Percentiles rank a stretch among this genome's conserved stretches.
Evolutionary conservation across 2,329 filamentous ascomycete species (phyloP).

Genomic region (Coleophoma cylindrospora): DNA sequence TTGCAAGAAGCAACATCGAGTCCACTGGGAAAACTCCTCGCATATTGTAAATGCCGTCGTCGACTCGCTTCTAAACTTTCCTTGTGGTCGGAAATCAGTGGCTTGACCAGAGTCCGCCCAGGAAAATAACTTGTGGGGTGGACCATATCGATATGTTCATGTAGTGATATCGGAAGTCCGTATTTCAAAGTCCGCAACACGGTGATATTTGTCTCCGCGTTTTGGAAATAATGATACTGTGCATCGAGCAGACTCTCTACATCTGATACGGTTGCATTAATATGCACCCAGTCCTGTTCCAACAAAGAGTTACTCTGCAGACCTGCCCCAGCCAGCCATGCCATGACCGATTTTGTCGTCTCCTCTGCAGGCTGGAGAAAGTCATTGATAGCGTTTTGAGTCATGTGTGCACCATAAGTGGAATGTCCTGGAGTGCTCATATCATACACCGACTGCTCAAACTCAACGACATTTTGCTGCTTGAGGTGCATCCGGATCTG

Average conservation of each 20-base stretch:
- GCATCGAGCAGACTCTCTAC: constrained; percentile 22
- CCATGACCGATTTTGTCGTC: constrained; percentile 29
- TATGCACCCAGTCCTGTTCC: constrained; percentile 45
- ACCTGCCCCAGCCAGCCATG: constrained; percentile 38
- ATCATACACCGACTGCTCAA: constrained; percentile 25
- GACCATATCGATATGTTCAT: constrained; percentile 32
- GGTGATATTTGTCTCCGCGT: constrained; percentile 36
- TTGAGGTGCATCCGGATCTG: constrained; percentile 21
- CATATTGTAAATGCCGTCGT: background rate
- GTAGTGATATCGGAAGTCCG: constrained; percentile 29
- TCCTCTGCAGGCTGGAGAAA: constrained; percentile 35
- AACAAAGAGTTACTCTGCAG: constrained; percentile 34
- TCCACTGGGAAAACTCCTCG: constrained; percentile 2
- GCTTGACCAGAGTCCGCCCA: constrained; percentile 1
- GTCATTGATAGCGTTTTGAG: constrained; percentile 34
- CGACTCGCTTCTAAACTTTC: background rate
- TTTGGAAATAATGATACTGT: constrained; percentile 19
- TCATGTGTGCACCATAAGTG: constrained; percentile 44
- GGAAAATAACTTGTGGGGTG: constrained; percentile 43
- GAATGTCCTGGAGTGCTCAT: constrained; percentile 40
- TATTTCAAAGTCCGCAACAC: constrained; percentile 43
- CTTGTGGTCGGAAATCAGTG: background rate
- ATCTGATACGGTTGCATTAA: constrained; percentile 18
- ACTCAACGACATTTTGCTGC: constrained; percentile 18
- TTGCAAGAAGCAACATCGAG: constrained; percentile 22